phyloP scores from a whole-genome alignment of 305 asterid species.

The Fraxinus angustifolia region DNA sequence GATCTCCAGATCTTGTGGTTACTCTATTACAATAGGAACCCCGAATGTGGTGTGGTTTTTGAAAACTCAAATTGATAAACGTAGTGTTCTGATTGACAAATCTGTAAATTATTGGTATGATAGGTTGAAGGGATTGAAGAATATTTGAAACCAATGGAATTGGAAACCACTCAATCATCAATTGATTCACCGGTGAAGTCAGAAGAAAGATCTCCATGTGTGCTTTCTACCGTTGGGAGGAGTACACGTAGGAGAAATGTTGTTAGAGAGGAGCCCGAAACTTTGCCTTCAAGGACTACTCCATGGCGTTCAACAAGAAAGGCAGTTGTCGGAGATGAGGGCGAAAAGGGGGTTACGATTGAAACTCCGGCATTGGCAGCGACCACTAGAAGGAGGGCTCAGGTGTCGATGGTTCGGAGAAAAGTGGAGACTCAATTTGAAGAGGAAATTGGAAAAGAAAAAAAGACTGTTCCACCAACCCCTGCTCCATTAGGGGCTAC shows the following conservation, averaged over 20 bases:
- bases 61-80: not conserved
- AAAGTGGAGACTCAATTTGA: slow-evolving; percentile 47
- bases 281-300: slow-evolving; percentile 36
- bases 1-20: not conserved
- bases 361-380: slow-evolving; percentile 37
- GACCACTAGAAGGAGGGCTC: slow-evolving; percentile 38
- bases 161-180: slow-evolving; percentile 43
- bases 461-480: slow-evolving; percentile 30
- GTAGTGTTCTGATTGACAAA: not conserved
- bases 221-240: slow-evolving; percentile 49
- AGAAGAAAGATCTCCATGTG: slow-evolving; percentile 48
- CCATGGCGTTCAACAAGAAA: slow-evolving; percentile 44
- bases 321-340: slow-evolving; percentile 19
- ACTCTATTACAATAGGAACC: not conserved
- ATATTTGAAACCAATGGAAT: slow-evolving; percentile 32
- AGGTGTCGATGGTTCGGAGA: slow-evolving; percentile 29
- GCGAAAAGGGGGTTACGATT: slow-evolving; percentile 21
- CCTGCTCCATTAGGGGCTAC: slow-evolving; percentile 39
- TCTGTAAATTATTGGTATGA: not conserved
- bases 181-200: slow-evolving; percentile 45
- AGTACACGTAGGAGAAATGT: slow-evolving; percentile 42
- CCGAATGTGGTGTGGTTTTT: not conserved
- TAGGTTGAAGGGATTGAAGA: slow-evolving; percentile 85
- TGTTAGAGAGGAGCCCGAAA: slow-evolving; percentile 32
- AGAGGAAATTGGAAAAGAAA: slow-evolving; percentile 28